Evolutionary conservation across 108 stramenopile genomes (phyloP).

Genomic region (Cyclotella choctawhatcheeana): DNA sequence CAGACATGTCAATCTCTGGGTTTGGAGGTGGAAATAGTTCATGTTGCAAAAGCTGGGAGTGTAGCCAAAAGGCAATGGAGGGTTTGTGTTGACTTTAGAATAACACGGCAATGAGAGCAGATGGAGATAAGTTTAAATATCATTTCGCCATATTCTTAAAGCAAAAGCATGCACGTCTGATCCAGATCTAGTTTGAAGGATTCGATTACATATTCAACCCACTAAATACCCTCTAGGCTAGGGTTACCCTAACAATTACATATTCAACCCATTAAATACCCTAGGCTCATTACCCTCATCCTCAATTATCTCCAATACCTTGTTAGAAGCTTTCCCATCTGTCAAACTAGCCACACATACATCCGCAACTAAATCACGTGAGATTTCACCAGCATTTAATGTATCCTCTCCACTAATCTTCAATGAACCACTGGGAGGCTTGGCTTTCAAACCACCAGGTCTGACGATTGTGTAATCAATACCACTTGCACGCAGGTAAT

Average conservation of each 20-base stretch:
- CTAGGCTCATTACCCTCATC: conserved; percentile 59
- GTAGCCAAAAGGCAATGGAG: conserved; percentile 87
- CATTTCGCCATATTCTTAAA: too few relatives aligned
- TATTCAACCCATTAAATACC: conserved; percentile 78
- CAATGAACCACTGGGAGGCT: conserved; percentile 65
- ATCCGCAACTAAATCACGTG: conserved; percentile 84
- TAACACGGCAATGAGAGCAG: conserved; percentile 11
- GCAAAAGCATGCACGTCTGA: too few relatives aligned
- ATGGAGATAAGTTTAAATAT: neutral
- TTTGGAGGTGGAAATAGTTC: conserved; percentile 65
- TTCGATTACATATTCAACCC: conserved; percentile 51
- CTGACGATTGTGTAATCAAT: conserved; percentile 88
- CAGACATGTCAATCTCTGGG: conserved; percentile 54
- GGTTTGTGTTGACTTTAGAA: conserved; percentile 80
- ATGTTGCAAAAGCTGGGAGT: conserved; percentile 81
- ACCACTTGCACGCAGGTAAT: conserved; percentile 61
- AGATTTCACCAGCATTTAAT: conserved; percentile 76
- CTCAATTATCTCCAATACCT: conserved; percentile 85
- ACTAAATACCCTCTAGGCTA: conserved; percentile 74
- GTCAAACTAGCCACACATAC: conserved; percentile 81
- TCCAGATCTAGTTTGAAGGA: too few relatives aligned
- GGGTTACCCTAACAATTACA: conserved; percentile 45
- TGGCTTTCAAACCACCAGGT: conserved; percentile 82
- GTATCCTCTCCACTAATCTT: conserved; percentile 76
- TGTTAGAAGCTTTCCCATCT: conserved; percentile 75